Evolutionary conservation across 257 asterid genomes (phyloP).

Genomic region (Solanum chiquidenum): DNA sequence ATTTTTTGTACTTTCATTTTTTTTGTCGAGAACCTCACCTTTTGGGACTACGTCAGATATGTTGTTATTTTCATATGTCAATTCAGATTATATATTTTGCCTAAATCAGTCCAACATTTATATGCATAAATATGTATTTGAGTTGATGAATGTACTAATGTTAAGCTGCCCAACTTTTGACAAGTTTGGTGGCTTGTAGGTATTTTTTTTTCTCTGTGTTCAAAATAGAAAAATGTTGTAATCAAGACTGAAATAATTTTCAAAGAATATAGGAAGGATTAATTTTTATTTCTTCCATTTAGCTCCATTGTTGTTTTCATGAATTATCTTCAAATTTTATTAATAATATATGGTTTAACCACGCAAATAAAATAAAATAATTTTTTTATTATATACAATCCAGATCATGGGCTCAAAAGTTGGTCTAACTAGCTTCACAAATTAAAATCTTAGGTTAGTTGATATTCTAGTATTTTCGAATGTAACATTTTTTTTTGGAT

Average conservation of each 20-base stretch:
- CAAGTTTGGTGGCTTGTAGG: not conserved
- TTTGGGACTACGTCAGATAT: not conserved
- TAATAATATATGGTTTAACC: too few relatives aligned
- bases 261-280: not conserved
- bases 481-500: too few relatives aligned
- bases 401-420: not conserved
- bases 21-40: not conserved
- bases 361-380: not conserved
- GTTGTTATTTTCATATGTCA: not conserved
- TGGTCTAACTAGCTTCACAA: not conserved
- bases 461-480: not conserved
- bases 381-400: too few relatives aligned
- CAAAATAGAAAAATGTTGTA: not conserved
- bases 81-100: not conserved
- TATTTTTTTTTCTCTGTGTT: accelerated
- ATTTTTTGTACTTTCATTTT: not conserved
- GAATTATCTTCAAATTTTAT: not conserved
- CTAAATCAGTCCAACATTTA: not conserved
- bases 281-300: not conserved
- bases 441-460: not conserved
- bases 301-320: not conserved
- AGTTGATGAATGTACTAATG: not conserved
- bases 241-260: not conserved
- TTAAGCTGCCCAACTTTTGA: not conserved
- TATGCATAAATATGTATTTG: not conserved